Percentiles rank a stretch among this genome's conserved stretches.
Evolutionary conservation across 768 basidiomycete genomes (phyloP).

Genomic region (Boletus reticulatus): DNA sequence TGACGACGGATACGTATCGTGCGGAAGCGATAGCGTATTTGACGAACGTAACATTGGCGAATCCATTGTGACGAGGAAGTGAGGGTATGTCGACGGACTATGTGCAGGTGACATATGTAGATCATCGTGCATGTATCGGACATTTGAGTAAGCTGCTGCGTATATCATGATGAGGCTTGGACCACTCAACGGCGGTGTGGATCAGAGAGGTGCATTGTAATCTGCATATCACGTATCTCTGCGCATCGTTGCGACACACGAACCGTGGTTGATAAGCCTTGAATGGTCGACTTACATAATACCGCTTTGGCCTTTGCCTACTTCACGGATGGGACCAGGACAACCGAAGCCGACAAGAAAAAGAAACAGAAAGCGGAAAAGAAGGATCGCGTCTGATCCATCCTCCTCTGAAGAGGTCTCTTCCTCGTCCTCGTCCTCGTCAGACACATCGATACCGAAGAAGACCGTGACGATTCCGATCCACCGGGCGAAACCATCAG

Average conservation of each 20-base stretch:
- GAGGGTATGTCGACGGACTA: too few relatives aligned
- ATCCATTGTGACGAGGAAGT: not conserved
- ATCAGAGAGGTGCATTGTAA: too few relatives aligned
- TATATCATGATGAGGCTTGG: too few relatives aligned
- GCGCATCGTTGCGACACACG: too few relatives aligned
- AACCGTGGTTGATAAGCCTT: too few relatives aligned
- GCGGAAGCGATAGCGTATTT: constrained; percentile 36
- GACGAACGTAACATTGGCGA: constrained; percentile 7
- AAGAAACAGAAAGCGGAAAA: constrained; percentile 52
- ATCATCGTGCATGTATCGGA: too few relatives aligned
- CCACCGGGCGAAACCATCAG: constrained; percentile 2
- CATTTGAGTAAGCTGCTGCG: too few relatives aligned
- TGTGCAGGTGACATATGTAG: too few relatives aligned
- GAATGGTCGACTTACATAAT: too few relatives aligned
- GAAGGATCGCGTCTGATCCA: constrained; percentile 44
- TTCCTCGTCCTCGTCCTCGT: constrained; percentile 24
- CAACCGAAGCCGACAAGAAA: constrained; percentile 39
- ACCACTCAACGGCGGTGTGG: too few relatives aligned
- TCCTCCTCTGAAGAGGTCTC: constrained; percentile 39
- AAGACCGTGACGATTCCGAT: constrained; percentile 10
- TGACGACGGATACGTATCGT: constrained; percentile 46
- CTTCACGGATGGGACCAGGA: constrained; percentile 23
- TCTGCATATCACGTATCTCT: too few relatives aligned
- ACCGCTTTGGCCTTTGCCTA: too few relatives aligned
- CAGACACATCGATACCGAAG: constrained; percentile 9